Evolutionary conservation across 768 basidiomycete genomes (phyloP).

Genomic region (Gyrodon lividus): DNA sequence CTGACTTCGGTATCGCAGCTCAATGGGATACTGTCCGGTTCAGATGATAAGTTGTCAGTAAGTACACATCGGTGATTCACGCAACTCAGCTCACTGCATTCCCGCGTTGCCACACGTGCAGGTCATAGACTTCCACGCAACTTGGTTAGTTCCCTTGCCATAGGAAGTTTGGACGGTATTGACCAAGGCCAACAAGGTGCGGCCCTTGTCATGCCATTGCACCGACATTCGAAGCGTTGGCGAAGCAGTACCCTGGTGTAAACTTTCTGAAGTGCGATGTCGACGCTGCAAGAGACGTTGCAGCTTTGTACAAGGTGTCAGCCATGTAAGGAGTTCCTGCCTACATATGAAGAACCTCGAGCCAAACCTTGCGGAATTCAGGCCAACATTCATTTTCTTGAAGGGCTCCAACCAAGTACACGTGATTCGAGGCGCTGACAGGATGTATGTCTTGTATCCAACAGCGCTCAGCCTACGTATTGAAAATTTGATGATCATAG

Average conservation of each 20-base stretch:
- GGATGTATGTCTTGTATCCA: conserved; percentile 42
- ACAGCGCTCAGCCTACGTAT: background rate
- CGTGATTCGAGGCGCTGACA: conserved; percentile 71
- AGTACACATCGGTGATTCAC: conserved; percentile 10
- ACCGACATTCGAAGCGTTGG: conserved; percentile 66
- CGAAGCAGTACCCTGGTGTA: conserved; percentile 64
- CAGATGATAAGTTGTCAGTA: conserved; percentile 66
- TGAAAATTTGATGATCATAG: conserved; percentile 35
- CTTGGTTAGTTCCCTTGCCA: conserved; percentile 51
- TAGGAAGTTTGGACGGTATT: conserved; percentile 8
- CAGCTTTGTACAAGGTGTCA: conserved; percentile 56
- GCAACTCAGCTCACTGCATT: background rate
- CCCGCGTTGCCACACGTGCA: conserved; percentile 27
- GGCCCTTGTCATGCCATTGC: conserved; percentile 84
- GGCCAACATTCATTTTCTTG: conserved; percentile 85
- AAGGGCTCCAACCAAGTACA: conserved; percentile 67
- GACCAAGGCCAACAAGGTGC: conserved; percentile 53
- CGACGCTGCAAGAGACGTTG: conserved; percentile 68
- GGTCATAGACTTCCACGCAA: conserved; percentile 88
- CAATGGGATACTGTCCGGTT: conserved; percentile 54
- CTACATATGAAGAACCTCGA: background rate
- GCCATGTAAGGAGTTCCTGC: conserved; percentile 59
- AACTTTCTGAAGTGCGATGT: conserved; percentile 87
- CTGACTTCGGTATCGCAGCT: conserved; percentile 64
- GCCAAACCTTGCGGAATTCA: conserved; percentile 23